Percentiles rank a stretch among this genome's conserved stretches.
phyloP scores from a whole-genome alignment of 2,329 filamentous ascomycete genomes.

The Alternaria sp. region DNA sequence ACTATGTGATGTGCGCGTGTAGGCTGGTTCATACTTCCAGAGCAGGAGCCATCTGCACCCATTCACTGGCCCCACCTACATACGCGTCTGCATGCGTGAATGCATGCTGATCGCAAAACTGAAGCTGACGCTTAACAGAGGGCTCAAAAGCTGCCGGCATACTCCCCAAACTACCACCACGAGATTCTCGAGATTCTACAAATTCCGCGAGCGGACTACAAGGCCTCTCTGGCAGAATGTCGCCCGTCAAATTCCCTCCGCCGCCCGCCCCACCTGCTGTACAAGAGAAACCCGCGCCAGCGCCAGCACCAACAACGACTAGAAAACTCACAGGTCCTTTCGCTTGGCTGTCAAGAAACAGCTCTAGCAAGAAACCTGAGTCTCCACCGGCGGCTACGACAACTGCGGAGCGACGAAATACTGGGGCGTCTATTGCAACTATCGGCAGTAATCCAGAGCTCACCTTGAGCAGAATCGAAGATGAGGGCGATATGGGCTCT shows the following conservation, averaged over 20 bases:
- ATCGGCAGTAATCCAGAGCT: conserved; percentile 82
- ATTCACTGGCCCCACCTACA: not conserved
- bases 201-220: conserved; percentile 57
- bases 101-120: not conserved
- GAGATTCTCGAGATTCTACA: conserved; percentile 51
- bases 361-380: conserved; percentile 67
- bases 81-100: not conserved
- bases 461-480: conserved; percentile 78
- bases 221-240: conserved; percentile 76
- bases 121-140: conserved; percentile 38
- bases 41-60: not conserved
- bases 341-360: conserved; percentile 48
- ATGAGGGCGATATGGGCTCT: conserved; percentile 53
- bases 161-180: conserved; percentile 66
- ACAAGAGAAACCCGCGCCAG: conserved; percentile 40
- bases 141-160: conserved; percentile 32
- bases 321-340: conserved; percentile 78
- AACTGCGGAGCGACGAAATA: conserved; percentile 70
- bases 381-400: conserved; percentile 65
- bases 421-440: conserved; percentile 80
- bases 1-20: conserved; percentile 15
- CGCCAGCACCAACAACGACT: conserved; percentile 45
- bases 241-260: conserved; percentile 65
- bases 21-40: conserved; percentile 3
- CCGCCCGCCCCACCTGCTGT: conserved; percentile 44